Conservation (phyloP, 768 basidiomycete genomes). For the Leccinum variicolor region DNA sequence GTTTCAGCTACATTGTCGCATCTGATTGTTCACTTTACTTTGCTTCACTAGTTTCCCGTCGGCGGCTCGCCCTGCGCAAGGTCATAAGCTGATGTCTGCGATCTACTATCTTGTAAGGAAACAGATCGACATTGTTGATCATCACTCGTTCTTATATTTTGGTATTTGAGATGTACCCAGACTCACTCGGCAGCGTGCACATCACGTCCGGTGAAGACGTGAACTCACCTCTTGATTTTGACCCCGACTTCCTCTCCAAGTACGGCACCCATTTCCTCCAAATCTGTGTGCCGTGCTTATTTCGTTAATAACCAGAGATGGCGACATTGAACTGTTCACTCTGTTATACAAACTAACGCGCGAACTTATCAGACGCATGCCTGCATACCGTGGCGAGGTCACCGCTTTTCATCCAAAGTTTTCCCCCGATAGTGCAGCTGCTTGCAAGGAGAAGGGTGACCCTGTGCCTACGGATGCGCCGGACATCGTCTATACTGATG, state of each 20-base stretch:
- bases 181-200: conserved; percentile 45
- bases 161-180: conserved; percentile 38
- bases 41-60: conserved; percentile 23
- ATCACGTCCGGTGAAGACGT: conserved; percentile 41
- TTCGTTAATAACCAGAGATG: neutral
- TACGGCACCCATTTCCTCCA: conserved; percentile 16
- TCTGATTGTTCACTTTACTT: neutral
- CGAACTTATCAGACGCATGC: conserved; percentile 55
- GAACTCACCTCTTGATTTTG: conserved; percentile 42
- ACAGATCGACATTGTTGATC: neutral
- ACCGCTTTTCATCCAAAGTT: conserved; percentile 29
- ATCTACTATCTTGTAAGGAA: conserved; percentile 33
- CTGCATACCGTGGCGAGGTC: conserved; percentile 23
- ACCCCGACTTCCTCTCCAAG: conserved; percentile 43
- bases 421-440: conserved; percentile 25
- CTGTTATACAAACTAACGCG: conserved; percentile 55
- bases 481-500: neutral
- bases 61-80: conserved; percentile 10
- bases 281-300: neutral
- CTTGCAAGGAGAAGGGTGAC: conserved; percentile 10
- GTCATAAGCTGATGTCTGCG: conserved; percentile 27
- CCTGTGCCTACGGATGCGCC: conserved; percentile 15
- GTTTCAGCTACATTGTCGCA: neutral
- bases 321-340: conserved; percentile 43
- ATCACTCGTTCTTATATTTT: neutral